phyloP scores from a whole-genome alignment of 352 stramenopile genomes.

The Globisporangium parvum region DNA sequence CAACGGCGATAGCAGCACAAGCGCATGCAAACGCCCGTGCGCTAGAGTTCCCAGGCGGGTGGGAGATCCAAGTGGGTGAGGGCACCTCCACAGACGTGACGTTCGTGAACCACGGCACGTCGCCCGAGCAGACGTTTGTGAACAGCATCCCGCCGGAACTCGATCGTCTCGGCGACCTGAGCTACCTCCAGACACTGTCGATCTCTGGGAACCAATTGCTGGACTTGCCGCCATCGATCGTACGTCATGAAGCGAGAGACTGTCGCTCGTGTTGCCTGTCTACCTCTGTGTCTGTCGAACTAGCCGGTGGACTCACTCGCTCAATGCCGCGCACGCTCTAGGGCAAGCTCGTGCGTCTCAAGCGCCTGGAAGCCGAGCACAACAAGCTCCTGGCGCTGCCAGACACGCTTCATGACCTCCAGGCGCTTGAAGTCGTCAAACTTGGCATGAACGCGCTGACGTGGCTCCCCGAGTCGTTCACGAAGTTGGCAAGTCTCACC shows the following conservation, averaged over 20 bases:
- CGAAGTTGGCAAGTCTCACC: conserved; percentile 36
- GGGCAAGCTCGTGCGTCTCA: conserved; percentile 49
- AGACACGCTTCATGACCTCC: conserved; percentile 42
- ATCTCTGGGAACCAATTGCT: conserved; percentile 59
- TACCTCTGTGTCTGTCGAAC: too few species aligned
- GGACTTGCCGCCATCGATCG: conserved; percentile 57
- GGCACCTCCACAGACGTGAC: conserved; percentile 27
- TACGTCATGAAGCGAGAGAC: conserved; percentile 12
- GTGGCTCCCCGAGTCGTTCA: conserved; percentile 45
- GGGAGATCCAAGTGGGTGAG: conserved; percentile 35
- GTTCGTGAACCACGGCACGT: conserved; percentile 47
- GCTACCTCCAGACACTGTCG: conserved; percentile 33
- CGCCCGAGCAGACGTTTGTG: conserved; percentile 20
- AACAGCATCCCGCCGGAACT: conserved; percentile 33
- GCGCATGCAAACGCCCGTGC: conserved; percentile 4
- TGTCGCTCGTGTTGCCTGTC: too few species aligned
- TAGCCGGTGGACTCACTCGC: too few species aligned
- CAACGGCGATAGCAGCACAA: neutral
- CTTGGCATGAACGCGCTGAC: conserved; percentile 57
- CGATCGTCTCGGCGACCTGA: conserved; percentile 42
- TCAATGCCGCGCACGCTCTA: conserved; percentile 9
- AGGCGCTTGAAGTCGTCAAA: conserved; percentile 34
- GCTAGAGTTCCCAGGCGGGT: conserved; percentile 28
- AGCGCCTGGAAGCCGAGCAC: conserved; percentile 59
- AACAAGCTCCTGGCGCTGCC: conserved; percentile 59